Base-by-base conservation (phyloP, 140 eudicot species). In the Stevia rebaudiana region DNA sequence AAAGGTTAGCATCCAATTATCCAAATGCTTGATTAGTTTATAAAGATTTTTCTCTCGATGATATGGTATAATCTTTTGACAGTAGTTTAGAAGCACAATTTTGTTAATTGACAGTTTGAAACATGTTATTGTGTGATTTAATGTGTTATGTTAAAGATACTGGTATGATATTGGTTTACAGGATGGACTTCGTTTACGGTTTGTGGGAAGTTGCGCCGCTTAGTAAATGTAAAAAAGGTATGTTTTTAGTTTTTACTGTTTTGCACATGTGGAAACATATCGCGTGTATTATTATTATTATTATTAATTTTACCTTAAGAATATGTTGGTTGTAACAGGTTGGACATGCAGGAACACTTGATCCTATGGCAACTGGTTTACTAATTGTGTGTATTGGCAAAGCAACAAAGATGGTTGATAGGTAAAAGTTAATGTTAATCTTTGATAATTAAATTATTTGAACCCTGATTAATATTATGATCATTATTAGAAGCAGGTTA, bases 151-250 rank as follows among this genome's bases (percentile, higher is more conserved):
- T 37, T 12, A 55, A 54, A 70, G 18, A 46, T 64, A 25, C 44
- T 47, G 18, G 21, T 36, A 17, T 37, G 18, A 49, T 47, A 30
- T 68, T 33, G 35, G 17, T 72, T 50, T 73, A 69, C 84, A 92
- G 98, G 96, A 69, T 92, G 96, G 98, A 92, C 98, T 36, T 92
- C 98, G 11, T 92, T 88, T 75, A 92, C 98, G 18, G 98, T 92
- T 67, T 92, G 98, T 77, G 98, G 98, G 48, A 92, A 88, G 83
- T 73, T 92, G 73, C 84, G 98, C 2, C 96, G 96, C 48, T 56
- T 92, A 50, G 95, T 86, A 70, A 75, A 85, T 72, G 95, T 87
- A 61, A 92, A 92, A 73, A 92, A 92, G 96, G 98, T 90, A 79
- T 23, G 19, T 19, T 54, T 54, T 73, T 28, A 8, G 19, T 19